Evolutionary conservation across 2,329 filamentous ascomycete species (phyloP), one percentile per base, ranked within the genome.

Genomic region (Grosmannia huntii): DNA sequence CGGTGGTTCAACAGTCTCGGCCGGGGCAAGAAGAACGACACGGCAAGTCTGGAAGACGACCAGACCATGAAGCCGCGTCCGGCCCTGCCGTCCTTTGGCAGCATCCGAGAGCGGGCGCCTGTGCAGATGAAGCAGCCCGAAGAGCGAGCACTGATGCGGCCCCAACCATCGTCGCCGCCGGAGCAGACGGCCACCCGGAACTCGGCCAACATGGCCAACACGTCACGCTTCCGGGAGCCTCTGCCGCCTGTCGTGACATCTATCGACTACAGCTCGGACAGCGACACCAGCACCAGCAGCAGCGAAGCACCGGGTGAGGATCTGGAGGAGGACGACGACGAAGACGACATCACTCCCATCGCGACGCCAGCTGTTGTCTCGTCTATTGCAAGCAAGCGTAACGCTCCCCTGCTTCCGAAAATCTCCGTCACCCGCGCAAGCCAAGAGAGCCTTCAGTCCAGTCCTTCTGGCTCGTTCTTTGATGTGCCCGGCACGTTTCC

Each of bases 31-130:
- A 79, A 79, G 67, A 80, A 78, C 64, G 80, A 81, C 5, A 65
- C 65, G 0, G 56, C 70, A 12, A 62, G 76, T 2, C 3, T 25
- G 36, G 73, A 83, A 14, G 82, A 87, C 33, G 83, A 87, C 49
- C 79, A 85, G 60, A 72, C 83, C 16, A 89, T 90, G 85, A 83
- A 83, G 63, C 87, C 87, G n/a, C 75, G 86, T 36, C 86, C 87
- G 7, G 83, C 83, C 1, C 71, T 91, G 44, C 87, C 87, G 1
- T 85, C 79, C 1, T 91, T 91, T 68, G 87, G 87, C 21, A 90
- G 87, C 65, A 76, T 91, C 25, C 78, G 85, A 25, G 82, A 84
- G 62, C 67, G 82, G 55, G 33, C 46, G 9, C 23, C 2, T 10
- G 41, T 36, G 19, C 64, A 71, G 41, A n/a, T 5, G 0, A 72